phyloP scores from a whole-genome alignment of 805 yeast genomes.

The Komagataella pseudopastoris region DNA sequence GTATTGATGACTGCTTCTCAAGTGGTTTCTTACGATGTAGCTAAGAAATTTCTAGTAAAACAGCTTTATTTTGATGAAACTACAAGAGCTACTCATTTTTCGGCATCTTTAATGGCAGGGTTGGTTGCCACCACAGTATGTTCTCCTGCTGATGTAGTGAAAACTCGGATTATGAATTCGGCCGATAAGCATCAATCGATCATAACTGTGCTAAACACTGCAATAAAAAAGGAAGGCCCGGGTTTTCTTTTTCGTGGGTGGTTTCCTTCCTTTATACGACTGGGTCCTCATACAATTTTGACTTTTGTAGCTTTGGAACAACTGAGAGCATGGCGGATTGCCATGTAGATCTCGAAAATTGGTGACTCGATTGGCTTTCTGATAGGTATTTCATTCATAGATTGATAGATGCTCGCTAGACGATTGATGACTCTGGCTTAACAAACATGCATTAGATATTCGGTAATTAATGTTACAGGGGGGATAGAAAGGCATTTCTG shows the following conservation, averaged over 20 bases:
- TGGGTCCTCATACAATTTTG: conserved; percentile 72
- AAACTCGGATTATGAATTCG: conserved; percentile 77
- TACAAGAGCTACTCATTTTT: conserved; percentile 59
- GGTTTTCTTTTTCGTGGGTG: conserved; percentile 83
- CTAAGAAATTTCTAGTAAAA: conserved; percentile 46
- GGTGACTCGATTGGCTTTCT: too few relatives aligned
- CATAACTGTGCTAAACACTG: conserved; percentile 30
- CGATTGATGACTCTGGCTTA: too few relatives aligned
- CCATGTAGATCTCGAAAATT: not conserved
- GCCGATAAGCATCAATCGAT: conserved; percentile 34
- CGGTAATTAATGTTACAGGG: too few relatives aligned
- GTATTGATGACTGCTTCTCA: conserved; percentile 84
- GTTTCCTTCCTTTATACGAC: conserved; percentile 75
- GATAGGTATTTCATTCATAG: too few relatives aligned
- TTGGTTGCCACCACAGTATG: conserved; percentile 84
- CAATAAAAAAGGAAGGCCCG: conserved; percentile 58
- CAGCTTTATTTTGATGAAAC: conserved; percentile 37
- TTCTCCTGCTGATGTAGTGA: conserved; percentile 86
- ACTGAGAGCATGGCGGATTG: conserved; percentile 24
- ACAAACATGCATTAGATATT: too few relatives aligned
- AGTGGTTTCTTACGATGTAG: conserved; percentile 75
- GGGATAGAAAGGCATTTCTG: too few relatives aligned
- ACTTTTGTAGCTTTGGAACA: conserved; percentile 60
- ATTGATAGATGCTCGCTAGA: too few relatives aligned
- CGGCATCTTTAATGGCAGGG: conserved; percentile 72